A percentile compares a stretch with the other conserved stretches of the same genome.
Conservation (phyloP, 257 asterid genomes). For the Rubia yunnanensis region DNA sequence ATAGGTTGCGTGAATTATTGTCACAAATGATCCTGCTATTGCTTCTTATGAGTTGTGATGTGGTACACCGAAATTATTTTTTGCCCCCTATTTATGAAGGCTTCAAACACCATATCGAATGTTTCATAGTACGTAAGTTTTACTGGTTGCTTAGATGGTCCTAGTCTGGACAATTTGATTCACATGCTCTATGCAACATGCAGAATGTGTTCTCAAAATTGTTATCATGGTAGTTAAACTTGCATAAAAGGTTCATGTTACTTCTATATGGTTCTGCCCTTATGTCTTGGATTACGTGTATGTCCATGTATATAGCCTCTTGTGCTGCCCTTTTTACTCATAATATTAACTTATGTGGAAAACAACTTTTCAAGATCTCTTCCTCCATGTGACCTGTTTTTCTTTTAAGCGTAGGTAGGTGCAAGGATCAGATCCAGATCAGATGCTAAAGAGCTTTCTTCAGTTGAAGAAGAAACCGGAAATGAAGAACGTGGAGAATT, state of each 20-base stretch:
- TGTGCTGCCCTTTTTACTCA: not conserved
- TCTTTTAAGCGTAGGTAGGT: slow-evolving; percentile 34
- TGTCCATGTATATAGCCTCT: not conserved
- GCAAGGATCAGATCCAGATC: slow-evolving; percentile 46
- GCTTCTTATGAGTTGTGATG: not conserved
- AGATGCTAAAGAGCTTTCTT: slow-evolving; percentile 58
- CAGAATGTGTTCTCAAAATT: not conserved
- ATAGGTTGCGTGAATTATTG: not conserved
- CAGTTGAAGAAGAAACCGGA: slow-evolving; percentile 57
- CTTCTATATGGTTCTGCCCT: not conserved
- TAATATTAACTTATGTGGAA: not conserved
- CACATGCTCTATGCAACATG: not conserved
- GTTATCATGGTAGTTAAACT: not conserved
- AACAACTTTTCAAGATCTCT: not conserved
- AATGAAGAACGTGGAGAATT: slow-evolving; percentile 61
- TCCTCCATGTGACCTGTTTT: slow-evolving; percentile 2
- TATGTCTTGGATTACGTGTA: not conserved
- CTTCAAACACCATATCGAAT: not conserved
- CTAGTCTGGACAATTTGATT: slow-evolving; percentile 3
- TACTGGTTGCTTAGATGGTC: not conserved
- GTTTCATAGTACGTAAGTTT: not conserved
- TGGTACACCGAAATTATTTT: not conserved
- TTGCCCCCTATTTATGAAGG: not conserved
- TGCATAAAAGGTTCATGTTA: not conserved
- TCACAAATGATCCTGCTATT: not conserved